Evolutionary conservation across 345 rosid species (phyloP).

Genomic region (Passiflora organensis): DNA sequence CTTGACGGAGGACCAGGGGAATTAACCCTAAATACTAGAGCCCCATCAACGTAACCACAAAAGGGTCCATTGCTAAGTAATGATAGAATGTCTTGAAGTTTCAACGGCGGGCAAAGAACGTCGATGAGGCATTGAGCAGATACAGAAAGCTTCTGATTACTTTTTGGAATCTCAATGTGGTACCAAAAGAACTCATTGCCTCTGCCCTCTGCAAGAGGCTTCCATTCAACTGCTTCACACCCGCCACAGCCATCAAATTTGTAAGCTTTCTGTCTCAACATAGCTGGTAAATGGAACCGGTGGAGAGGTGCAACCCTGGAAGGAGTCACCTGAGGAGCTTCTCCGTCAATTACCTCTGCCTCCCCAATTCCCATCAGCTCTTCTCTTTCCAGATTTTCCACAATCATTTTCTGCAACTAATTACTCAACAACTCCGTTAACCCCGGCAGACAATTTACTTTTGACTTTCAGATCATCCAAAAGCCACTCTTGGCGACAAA

Average conservation of each 20-base stretch:
- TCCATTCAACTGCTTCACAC: slow-evolving; percentile 66
- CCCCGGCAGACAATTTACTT: no score
- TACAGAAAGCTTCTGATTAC: slow-evolving; percentile 65
- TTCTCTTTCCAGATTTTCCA: no score
- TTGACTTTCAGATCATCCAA: no score
- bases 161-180: slow-evolving; percentile 85
- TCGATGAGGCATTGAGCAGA: slow-evolving; percentile 87
- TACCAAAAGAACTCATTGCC: slow-evolving; percentile 93
- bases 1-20: slow-evolving; percentile 85
- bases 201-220: slow-evolving; percentile 59
- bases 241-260: slow-evolving; percentile 77
- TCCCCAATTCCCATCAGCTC: no score
- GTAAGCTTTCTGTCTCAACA: slow-evolving; percentile 75
- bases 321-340: slow-evolving; percentile 26
- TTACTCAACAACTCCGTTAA: no score
- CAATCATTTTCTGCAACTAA: no score
- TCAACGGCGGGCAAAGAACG: slow-evolving; percentile 87
- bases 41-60: slow-evolving; percentile 85
- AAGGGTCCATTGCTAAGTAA: slow-evolving; percentile 94
- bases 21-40: slow-evolving; percentile 90
- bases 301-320: slow-evolving; percentile 11
- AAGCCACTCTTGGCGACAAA: no score
- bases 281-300: slow-evolving; percentile 44
- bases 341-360: no score
- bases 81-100: slow-evolving; percentile 90